Base-by-base conservation (phyloP, 306 rosid genomes). In the Argentina anserina region DNA sequence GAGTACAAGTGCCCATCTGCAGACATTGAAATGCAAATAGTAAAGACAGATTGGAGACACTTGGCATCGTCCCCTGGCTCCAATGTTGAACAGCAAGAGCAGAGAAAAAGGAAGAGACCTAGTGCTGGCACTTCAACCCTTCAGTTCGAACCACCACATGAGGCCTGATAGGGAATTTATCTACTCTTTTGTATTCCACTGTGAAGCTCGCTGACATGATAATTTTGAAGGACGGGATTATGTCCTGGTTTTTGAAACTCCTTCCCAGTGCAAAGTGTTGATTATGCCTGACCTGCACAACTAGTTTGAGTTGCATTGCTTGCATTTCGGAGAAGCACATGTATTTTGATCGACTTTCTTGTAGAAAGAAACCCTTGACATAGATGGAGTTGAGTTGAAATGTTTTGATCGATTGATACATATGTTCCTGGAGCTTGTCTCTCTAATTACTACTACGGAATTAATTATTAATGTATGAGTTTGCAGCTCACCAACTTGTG, bases 1-100 rank as follows among this genome's bases (percentile, higher is more conserved):
- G 65, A 72, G 73, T 70, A 77, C 37, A 69, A 53, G 46, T 66
- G 77, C 78, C 21, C 84, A 25, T 72, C 79, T 28, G 36, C 53
- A 11, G 76, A 50, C 69, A 76, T 85, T 77, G 71, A 77, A 21
- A 25, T 10, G 0, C 84, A 78, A 21, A 74, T 83, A 68, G 52
- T 81, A 31, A 84, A 75, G 85, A 71, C 39, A 23, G 46, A 42
- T 7, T 42, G 71, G 61, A 42, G 60, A 78, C 20, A 12, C 1
- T 3, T 8, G 56, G 69, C 25, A 6, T 45, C 69, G 49, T 39
- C 17, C 18, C 8, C 8, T 23, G 6, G 21, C 14, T 25, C 65
- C n/a, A 14, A 18, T 20, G 29, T 56, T 25, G 74, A 23, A 14
- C 23, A 53, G 11, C 29, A 15, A 23, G 74, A 37, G 39, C 64